phyloP scores from a whole-genome alignment of 1,139 yeast genomes.

The Blastobotrys arbuscula region DNA sequence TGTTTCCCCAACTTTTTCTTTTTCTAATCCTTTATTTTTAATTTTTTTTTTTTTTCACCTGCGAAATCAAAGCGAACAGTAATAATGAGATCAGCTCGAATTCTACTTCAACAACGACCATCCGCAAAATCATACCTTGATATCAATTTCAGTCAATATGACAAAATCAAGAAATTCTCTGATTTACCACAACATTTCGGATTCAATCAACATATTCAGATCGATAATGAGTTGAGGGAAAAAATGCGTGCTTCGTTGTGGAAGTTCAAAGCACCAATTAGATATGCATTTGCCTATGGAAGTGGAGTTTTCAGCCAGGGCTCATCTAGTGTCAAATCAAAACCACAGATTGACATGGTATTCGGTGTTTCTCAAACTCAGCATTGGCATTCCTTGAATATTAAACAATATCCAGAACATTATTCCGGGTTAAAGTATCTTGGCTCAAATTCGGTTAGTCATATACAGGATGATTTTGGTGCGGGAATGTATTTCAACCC shows the following conservation, averaged over 20 bases:
- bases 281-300: slow-evolving; percentile 87
- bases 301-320: slow-evolving; percentile 91
- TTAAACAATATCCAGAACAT: slow-evolving; percentile 61
- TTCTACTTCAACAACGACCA: background rate
- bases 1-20: background rate
- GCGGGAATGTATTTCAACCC: slow-evolving; percentile 96
- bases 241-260: slow-evolving; percentile 48
- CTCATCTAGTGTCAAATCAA: slow-evolving; percentile 22
- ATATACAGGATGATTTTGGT: slow-evolving; percentile 59
- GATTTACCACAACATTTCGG: slow-evolving; percentile 52
- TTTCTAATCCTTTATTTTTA: too few relatives aligned
- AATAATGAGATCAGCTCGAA: slow-evolving; percentile 1
- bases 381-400: slow-evolving; percentile 70
- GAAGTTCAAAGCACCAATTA: slow-evolving; percentile 62
- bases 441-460: slow-evolving; percentile 56
- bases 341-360: slow-evolving; percentile 81
- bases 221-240: slow-evolving; percentile 42
- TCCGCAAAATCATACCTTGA: slow-evolving; percentile 21
- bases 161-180: slow-evolving; percentile 36
- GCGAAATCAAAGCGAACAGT: background rate
- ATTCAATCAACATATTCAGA: slow-evolving; percentile 50
- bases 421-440: slow-evolving; percentile 62
- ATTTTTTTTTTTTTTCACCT: background rate
- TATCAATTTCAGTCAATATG: slow-evolving; percentile 23
- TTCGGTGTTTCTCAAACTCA: slow-evolving; percentile 70